Base-by-base conservation (phyloP, 495 filamentous ascomycete genomes). In the Sporormia fimetaria region DNA sequence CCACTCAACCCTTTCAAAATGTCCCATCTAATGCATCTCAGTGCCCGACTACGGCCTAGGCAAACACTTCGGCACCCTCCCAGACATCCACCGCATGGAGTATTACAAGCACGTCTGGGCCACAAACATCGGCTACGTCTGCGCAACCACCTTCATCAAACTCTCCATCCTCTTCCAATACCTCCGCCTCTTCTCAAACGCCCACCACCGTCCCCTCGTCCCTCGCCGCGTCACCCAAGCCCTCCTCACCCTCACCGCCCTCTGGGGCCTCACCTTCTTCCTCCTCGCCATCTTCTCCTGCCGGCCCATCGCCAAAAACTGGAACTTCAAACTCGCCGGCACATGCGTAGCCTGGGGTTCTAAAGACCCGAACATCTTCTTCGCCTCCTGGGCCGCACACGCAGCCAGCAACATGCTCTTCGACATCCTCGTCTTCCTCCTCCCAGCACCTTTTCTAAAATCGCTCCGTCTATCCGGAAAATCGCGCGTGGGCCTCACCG, bases 91-190 rank as follows among this genome's bases (percentile, higher is more conserved):
- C 12, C 8, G 37, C 2, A 17, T 37, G 8, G 12, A 42, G 6
- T 54, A 49, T 27, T 54, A 42, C 36, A 44, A 51, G 48, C 33
- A 44, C 16, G 26, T 54, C 14, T 54, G 36, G 33, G 34, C 51
- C 0, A 29, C 51, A 27, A 54, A 54, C 26, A 21, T 49, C 6
- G 38, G 36, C 3, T 54, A 54, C 40, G 30, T 31, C 4, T 15
- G 37, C n/a, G 34, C 30, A 4, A 54, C 51, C 11, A 49, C 45
- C 2, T 39, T 54, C 20, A 54, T 54, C 34, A 54, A 54, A 26
- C 40, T 54, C 35, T 20, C 51, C 14, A 42, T 54, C 32, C 41
- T 54, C 2, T 21, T 49, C 22, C 51, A 54, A 24, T 54, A 54
- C 28, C 45, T 49, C 24, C 44, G 51, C 24, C 23, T 54, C 1